phyloP scores from a whole-genome alignment of 257 asterid species.

The Lycium barbarum region DNA sequence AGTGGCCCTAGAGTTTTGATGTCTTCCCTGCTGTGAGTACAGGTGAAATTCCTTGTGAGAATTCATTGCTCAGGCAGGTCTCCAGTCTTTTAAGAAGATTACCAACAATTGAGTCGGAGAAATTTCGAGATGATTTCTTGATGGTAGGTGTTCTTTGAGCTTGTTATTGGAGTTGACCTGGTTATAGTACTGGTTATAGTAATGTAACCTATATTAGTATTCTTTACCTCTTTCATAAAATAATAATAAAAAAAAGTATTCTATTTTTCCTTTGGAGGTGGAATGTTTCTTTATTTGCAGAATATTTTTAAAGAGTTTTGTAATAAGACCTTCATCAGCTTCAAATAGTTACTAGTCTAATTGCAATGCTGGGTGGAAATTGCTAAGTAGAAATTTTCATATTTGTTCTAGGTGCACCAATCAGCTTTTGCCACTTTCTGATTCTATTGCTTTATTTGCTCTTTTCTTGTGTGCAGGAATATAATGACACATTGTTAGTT shows the following conservation, averaged over 20 bases:
- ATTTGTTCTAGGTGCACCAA: background rate
- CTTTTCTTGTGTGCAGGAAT: conserved; percentile 66
- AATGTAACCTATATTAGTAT: background rate
- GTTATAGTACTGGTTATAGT: background rate
- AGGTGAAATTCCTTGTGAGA: conserved; percentile 87
- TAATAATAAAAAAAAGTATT: background rate
- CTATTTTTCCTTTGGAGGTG: background rate
- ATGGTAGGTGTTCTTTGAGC: conserved; percentile 66
- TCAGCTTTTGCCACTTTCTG: background rate
- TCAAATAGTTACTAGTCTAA: background rate
- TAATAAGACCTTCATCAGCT: background rate
- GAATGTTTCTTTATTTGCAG: background rate
- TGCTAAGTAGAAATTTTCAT: background rate
- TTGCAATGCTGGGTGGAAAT: too few species aligned
- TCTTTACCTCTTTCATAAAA: background rate
- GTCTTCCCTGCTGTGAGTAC: conserved; percentile 35
- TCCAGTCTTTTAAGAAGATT: conserved; percentile 93
- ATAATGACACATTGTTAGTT: conserved; percentile 78
- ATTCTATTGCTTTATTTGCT: background rate
- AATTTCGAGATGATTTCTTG: conserved; percentile 90
- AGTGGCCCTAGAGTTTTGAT: conserved; percentile 22
- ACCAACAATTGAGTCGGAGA: conserved; percentile 90
- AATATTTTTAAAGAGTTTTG: background rate
- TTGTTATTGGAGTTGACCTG: background rate
- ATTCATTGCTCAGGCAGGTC: conserved; percentile 88